Percentiles rank a stretch among this genome's conserved stretches.
These are phyloP conservation scores for Trichoderma lentiforme DNA, from an alignment of 2,329 filamentous ascomycete species.

Conservation along the genomic window DNA sequence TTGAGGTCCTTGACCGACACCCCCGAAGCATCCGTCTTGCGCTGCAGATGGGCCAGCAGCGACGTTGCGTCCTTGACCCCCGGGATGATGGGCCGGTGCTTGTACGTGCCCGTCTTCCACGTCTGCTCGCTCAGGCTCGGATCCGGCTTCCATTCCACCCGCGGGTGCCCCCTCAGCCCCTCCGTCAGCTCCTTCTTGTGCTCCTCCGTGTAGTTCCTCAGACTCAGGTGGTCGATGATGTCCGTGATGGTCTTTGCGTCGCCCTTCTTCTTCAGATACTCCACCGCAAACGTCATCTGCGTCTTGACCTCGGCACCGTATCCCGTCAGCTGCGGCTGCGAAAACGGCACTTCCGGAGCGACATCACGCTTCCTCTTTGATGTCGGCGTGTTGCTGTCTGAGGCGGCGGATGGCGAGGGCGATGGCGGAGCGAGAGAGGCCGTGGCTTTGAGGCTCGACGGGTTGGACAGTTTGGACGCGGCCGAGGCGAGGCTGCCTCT, in stretches of 20 bases:
- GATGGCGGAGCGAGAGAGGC: conserved; percentile 54
- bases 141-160: conserved; percentile 56
- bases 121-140: conserved; percentile 61
- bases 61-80: conserved; percentile 75
- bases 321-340: conserved; percentile 72
- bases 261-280: conserved; percentile 72
- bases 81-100: conserved; percentile 75
- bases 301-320: conserved; percentile 80
- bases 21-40: conserved; percentile 74
- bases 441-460: conserved; percentile 40
- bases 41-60: conserved; percentile 76
- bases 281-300: conserved; percentile 81
- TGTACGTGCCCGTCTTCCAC: conserved; percentile 69
- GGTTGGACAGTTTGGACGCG: conserved; percentile 60
- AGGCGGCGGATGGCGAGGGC: conserved; percentile 57
- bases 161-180: conserved; percentile 63
- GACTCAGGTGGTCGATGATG: conserved; percentile 75
- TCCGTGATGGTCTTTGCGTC: conserved; percentile 68
- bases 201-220: conserved; percentile 59
- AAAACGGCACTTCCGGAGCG: conserved; percentile 58
- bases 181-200: conserved; percentile 63
- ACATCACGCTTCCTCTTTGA: conserved; percentile 60
- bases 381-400: conserved; percentile 60
- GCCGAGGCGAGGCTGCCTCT: conserved; percentile 60
- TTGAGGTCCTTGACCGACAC: conserved; percentile 87